Evolutionary conservation across 1,139 yeast genomes (phyloP).

Genomic region (Protomyces gravidus): DNA sequence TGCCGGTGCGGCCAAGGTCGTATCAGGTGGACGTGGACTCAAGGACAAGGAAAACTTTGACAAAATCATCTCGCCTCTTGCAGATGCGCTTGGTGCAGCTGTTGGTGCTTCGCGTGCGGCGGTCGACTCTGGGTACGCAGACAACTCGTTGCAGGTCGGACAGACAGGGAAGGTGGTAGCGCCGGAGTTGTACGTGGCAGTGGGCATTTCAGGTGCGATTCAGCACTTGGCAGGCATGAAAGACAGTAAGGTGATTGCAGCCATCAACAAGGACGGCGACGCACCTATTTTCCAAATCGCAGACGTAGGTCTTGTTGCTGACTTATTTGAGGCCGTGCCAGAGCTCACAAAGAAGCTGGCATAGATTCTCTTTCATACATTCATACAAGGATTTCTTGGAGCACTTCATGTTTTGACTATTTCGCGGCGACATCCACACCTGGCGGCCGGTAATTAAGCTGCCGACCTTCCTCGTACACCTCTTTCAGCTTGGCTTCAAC

Average conservation of each 20-base stretch:
- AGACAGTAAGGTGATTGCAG: conserved; percentile 88
- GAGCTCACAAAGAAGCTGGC: conserved; percentile 61
- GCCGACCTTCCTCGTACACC: conserved; percentile 73
- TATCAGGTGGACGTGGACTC: conserved; percentile 92
- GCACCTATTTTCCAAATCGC: conserved; percentile 92
- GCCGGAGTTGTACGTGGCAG: conserved; percentile 87
- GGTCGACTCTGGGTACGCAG: conserved; percentile 92
- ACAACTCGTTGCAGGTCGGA: conserved; percentile 95
- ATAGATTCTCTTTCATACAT: background rate
- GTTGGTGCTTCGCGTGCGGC: conserved; percentile 98
- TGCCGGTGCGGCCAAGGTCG: conserved; percentile 72
- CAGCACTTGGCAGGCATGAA: conserved; percentile 99
- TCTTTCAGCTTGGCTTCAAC: conserved; percentile 60
- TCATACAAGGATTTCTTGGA: background rate
- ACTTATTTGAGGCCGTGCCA: conserved; percentile 77
- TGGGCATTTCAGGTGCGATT: conserved; percentile 95
- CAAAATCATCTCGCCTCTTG: conserved; percentile 71
- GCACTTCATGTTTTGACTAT: too few relatives aligned
- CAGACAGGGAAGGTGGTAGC: conserved; percentile 98
- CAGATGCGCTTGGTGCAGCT: conserved; percentile 80
- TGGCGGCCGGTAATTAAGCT: conserved; percentile 58
- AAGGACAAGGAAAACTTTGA: conserved; percentile 87
- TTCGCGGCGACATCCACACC: background rate
- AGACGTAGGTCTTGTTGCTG: conserved; percentile 86
- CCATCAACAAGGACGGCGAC: conserved; percentile 66